Evolutionary conservation across 1,284 basidiomycete genomes (phyloP).

Genomic region (Cutaneotrichosporon sp.): DNA sequence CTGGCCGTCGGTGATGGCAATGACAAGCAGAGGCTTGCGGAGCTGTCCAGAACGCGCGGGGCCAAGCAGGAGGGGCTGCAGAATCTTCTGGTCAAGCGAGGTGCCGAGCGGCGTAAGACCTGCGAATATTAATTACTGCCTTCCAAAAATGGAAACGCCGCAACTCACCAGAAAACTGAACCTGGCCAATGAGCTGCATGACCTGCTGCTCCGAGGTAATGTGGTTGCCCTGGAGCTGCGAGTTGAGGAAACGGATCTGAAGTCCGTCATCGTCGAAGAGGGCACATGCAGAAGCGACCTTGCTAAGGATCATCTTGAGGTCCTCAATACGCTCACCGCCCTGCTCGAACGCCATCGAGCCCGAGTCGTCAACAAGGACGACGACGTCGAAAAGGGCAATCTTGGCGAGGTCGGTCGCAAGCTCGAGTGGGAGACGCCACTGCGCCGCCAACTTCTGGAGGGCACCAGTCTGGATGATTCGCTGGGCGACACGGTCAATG

Average conservation of each 20-base stretch:
- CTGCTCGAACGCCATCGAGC: constrained; percentile 49
- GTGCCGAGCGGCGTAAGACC: constrained; percentile 49
- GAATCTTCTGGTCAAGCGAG: constrained; percentile 48
- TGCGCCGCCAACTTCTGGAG: constrained; percentile 46
- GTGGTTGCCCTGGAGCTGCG: constrained; percentile 47
- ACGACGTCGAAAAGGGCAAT: constrained; percentile 46
- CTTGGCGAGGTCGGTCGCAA: constrained; percentile 49
- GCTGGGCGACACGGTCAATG: constrained; percentile 47
- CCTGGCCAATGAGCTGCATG: constrained; percentile 29
- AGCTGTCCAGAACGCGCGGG: constrained; percentile 44
- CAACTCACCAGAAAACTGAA: constrained; percentile 45
- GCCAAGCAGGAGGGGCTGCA: constrained; percentile 50
- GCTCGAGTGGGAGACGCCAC: constrained; percentile 49
- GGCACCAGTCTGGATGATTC: constrained; percentile 45
- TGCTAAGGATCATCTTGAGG: constrained; percentile 46
- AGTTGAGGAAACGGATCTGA: constrained; percentile 51
- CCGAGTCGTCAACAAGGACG: constrained; percentile 48
- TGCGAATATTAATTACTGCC: constrained; percentile 23
- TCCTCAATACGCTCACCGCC: constrained; percentile 48
- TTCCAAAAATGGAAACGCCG: constrained; percentile 32
- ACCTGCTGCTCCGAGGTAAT: constrained; percentile 45
- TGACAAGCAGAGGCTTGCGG: constrained; percentile 50
- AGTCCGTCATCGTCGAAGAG: constrained; percentile 52
- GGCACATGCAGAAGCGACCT: constrained; percentile 47
- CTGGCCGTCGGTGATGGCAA: constrained; percentile 48